Percentiles rank a stretch among this genome's conserved stretches.
Conservation (phyloP, 1,284 basidiomycete species). For the Bjerkandera adusta region DNA sequence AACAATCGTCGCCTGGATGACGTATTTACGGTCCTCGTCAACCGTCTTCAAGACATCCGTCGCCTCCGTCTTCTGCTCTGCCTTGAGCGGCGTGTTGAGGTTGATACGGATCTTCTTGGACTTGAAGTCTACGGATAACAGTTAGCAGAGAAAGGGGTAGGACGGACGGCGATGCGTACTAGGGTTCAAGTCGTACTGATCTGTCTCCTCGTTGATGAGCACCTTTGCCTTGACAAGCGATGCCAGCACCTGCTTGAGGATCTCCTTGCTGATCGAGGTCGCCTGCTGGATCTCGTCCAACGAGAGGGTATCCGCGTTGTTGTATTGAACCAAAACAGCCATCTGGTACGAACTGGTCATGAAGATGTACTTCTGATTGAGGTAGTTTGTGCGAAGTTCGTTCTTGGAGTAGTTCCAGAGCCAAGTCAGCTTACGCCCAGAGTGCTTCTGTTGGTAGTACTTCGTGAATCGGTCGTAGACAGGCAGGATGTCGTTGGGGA, state of each 20-base stretch:
- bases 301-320: slow-evolving; percentile 83
- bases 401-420: slow-evolving; percentile 98
- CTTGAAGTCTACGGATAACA: slow-evolving; percentile 74
- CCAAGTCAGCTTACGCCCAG: slow-evolving; percentile 95
- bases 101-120: slow-evolving; percentile 97
- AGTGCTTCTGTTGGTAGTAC: slow-evolving; percentile 94
- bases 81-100: slow-evolving; percentile 92
- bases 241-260: slow-evolving; percentile 81
- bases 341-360: slow-evolving; percentile 96
- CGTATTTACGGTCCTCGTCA: slow-evolving; percentile 96
- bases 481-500: slow-evolving; percentile 84
- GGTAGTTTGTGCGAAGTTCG: slow-evolving; percentile 91
- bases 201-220: slow-evolving; percentile 80
- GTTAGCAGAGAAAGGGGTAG: background rate
- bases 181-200: slow-evolving; percentile 93
- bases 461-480: slow-evolving; percentile 92
- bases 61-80: slow-evolving; percentile 91
- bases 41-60: slow-evolving; percentile 93
- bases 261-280: slow-evolving; percentile 83
- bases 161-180: slow-evolving; percentile 45
- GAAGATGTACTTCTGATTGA: slow-evolving; percentile 93
- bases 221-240: slow-evolving; percentile 90
- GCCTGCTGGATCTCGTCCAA: slow-evolving; percentile 80
- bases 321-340: slow-evolving; percentile 94
- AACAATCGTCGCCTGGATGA: slow-evolving; percentile 97